Evolutionary conservation across 2,329 filamentous ascomycete genomes (phyloP).

Genomic region (Ophiostoma triangulosporum): DNA sequence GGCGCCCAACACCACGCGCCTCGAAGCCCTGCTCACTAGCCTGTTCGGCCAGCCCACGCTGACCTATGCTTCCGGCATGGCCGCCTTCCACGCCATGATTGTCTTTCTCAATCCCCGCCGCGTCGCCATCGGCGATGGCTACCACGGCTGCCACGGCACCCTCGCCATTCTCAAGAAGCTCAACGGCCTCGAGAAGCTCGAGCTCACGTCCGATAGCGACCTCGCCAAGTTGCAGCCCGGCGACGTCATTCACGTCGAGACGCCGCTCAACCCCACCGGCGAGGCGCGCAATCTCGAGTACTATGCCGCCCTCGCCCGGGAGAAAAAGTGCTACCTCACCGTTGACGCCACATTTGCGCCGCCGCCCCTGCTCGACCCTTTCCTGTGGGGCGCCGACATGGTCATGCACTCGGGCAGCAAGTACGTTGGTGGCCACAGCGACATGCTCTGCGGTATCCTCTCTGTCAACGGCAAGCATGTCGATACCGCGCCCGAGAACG

Average conservation of each 20-base stretch:
- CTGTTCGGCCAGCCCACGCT: conserved; percentile 57
- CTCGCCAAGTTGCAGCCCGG: conserved; percentile 54
- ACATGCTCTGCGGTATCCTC: conserved; percentile 80
- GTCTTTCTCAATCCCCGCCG: conserved; percentile 72
- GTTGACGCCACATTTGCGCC: conserved; percentile 91
- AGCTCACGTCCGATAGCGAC: conserved; percentile 38
- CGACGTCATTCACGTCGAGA: conserved; percentile 85
- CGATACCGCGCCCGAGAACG: conserved; percentile 12
- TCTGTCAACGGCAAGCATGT: conserved; percentile 37
- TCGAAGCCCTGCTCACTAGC: conserved; percentile 68
- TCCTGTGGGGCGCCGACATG: conserved; percentile 65
- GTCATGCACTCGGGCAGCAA: conserved; percentile 92
- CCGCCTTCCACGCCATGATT: conserved; percentile 78
- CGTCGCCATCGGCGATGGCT: conserved; percentile 70
- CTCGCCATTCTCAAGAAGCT: conserved; percentile 61
- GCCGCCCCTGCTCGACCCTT: conserved; percentile 78
- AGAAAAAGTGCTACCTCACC: conserved; percentile 58
- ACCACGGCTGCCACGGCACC: conserved; percentile 89
- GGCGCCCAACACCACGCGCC: conserved; percentile 67
- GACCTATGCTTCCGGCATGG: conserved; percentile 73
- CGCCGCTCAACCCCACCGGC: conserved; percentile 82
- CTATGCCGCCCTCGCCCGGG: conserved; percentile 61
- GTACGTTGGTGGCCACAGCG: conserved; percentile 90
- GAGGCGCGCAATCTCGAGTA: conserved; percentile 58
- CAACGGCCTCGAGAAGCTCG: conserved; percentile 58